phyloP scores from a whole-genome alignment of 1,284 basidiomycete species.

The Trametes sp. region DNA sequence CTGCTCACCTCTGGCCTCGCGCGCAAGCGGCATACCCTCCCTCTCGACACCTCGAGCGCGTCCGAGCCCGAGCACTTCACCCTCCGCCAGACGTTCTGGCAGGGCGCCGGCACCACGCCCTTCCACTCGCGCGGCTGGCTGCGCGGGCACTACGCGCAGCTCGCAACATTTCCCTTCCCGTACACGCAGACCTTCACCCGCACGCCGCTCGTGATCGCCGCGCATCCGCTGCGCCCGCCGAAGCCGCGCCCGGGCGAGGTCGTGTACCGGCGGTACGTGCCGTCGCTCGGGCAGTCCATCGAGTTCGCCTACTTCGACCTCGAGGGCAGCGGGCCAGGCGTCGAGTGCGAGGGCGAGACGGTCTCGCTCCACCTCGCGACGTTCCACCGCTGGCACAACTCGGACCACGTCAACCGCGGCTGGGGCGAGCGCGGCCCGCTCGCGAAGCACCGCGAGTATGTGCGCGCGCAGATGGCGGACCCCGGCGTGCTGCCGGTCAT shows the following conservation, averaged over 20 bases:
- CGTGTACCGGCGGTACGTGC: constrained; percentile 58
- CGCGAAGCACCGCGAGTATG: constrained; percentile 56
- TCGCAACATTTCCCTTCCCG: constrained; percentile 47
- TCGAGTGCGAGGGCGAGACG: constrained; percentile 33
- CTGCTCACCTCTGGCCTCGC: constrained; percentile 35
- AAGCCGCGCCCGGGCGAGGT: constrained; percentile 55
- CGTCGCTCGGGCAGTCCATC: constrained; percentile 51
- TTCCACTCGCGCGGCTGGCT: constrained; percentile 53
- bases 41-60: constrained; percentile 22
- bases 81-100: constrained; percentile 58
- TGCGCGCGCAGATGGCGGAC: constrained; percentile 49
- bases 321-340: constrained; percentile 36
- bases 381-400: constrained; percentile 63
- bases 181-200: constrained; percentile 55
- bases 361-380: constrained; percentile 51
- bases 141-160: constrained; percentile 35
- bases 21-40: constrained; percentile 33
- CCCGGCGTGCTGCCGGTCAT: constrained; percentile 55
- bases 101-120: constrained; percentile 55
- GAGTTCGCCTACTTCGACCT: constrained; percentile 55
- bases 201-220: constrained; percentile 53
- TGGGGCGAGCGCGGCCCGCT: constrained; percentile 60
- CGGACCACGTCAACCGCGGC: constrained; percentile 54
- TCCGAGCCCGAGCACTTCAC: constrained; percentile 47
- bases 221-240: constrained; percentile 61